Conservation (phyloP, 768 basidiomycete genomes). For the Tremella mesenterica region DNA sequence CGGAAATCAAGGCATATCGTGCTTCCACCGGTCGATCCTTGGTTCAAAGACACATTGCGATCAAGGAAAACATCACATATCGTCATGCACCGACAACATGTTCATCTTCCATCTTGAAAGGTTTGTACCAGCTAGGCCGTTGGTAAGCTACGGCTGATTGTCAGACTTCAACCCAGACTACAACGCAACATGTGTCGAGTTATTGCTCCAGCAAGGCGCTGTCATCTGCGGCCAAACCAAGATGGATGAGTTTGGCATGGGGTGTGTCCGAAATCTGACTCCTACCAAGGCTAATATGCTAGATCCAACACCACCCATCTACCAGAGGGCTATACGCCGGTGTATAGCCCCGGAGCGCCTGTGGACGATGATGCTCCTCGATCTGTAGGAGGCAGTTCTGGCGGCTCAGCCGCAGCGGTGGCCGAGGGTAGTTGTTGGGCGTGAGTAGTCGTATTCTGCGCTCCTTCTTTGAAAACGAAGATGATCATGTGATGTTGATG, state of each 20-base stretch:
- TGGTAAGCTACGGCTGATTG: background rate
- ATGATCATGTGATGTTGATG: background rate
- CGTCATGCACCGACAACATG: slow-evolving; percentile 60
- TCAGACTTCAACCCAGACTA: slow-evolving; percentile 69
- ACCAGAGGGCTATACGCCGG: slow-evolving; percentile 65
- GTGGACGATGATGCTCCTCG: slow-evolving; percentile 46
- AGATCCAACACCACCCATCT: slow-evolving; percentile 62
- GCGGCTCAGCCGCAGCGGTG: slow-evolving; percentile 90
- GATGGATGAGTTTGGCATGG: slow-evolving; percentile 99
- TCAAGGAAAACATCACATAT: slow-evolving; percentile 86
- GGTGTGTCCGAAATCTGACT: slow-evolving; percentile 50
- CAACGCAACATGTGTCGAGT: slow-evolving; percentile 71
- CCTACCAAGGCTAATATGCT: background rate
- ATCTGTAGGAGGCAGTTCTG: slow-evolving; percentile 85
- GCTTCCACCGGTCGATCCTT: slow-evolving; percentile 12
- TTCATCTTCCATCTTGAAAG: slow-evolving; percentile 63
- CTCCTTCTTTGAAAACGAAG: background rate
- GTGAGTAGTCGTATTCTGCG: slow-evolving; percentile 50
- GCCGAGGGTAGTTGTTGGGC: slow-evolving; percentile 72
- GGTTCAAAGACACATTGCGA: slow-evolving; percentile 48
- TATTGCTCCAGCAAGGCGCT: slow-evolving; percentile 58
- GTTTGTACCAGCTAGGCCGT: slow-evolving; percentile 45
- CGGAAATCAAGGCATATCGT: slow-evolving; percentile 12
- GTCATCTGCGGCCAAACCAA: slow-evolving; percentile 79
- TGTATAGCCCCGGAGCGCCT: slow-evolving; percentile 61